Conservation (phyloP, 345 rosid species). For the Corchorus olitorius region DNA sequence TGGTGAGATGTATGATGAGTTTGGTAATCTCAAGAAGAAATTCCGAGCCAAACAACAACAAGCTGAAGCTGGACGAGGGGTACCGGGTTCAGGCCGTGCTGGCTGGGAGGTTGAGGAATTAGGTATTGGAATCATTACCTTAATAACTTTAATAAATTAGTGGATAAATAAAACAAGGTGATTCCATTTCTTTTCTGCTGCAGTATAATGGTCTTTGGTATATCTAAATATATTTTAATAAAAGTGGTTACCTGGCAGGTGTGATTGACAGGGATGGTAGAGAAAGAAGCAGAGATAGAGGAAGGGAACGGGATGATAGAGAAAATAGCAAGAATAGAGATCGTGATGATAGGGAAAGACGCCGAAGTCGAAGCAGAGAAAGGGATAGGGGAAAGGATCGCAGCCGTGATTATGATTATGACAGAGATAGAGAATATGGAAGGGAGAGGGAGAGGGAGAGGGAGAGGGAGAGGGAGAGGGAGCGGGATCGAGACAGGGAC, state of each 20-base stretch:
- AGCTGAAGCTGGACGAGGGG: constrained; percentile 62
- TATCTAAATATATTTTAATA: not conserved
- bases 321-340: constrained; percentile 56
- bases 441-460: constrained; percentile 48
- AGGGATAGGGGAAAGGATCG: constrained; percentile 58
- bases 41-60: constrained; percentile 84
- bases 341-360: constrained; percentile 62
- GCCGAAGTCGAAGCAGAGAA: constrained; percentile 71
- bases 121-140: constrained; percentile 44
- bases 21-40: constrained; percentile 96
- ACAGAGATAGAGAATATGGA: constrained; percentile 59
- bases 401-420: constrained; percentile 53
- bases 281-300: constrained; percentile 83
- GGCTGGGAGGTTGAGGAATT: constrained; percentile 98
- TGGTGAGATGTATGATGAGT: constrained; percentile 97
- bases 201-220: not conserved
- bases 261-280: constrained; percentile 63
- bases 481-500: constrained; percentile 36
- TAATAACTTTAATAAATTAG: not conserved
- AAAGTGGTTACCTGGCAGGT: constrained; percentile 40
- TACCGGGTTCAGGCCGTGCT: constrained; percentile 92
- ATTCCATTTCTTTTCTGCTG: not conserved
- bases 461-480: not conserved
- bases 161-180: not conserved
- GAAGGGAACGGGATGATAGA: constrained; percentile 69